phyloP scores from a whole-genome alignment of 257 asterid species.

The Penstemon davidsonii region DNA sequence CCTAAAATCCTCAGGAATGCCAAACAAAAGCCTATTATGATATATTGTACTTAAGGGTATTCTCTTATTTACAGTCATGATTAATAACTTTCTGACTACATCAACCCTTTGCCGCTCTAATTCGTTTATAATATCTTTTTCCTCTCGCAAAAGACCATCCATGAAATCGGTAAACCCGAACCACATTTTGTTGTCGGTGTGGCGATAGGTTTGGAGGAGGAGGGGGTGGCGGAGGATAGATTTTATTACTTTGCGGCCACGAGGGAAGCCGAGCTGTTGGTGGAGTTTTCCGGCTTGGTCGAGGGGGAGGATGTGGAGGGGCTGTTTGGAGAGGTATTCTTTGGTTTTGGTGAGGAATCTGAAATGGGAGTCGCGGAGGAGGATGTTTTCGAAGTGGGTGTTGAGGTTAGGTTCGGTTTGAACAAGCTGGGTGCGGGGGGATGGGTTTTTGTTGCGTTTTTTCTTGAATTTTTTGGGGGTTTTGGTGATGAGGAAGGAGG shows the following conservation, averaged over 20 bases:
- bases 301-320: constrained; percentile 62
- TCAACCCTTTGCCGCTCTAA: constrained; percentile 56
- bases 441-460: constrained; percentile 65
- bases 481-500: constrained; percentile 86
- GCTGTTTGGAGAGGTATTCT: constrained; percentile 77
- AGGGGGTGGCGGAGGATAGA: constrained; percentile 74
- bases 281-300: constrained; percentile 83
- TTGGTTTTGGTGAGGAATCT: constrained; percentile 75
- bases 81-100: constrained; percentile 68
- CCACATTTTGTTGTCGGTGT: constrained; percentile 75
- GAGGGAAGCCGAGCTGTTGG: constrained; percentile 89
- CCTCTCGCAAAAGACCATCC: constrained; percentile 50
- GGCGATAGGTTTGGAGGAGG: constrained; percentile 67
- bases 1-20: constrained; percentile 80
- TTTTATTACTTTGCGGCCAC: constrained; percentile 68
- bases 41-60: constrained; percentile 74
- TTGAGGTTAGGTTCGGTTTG: constrained; percentile 71
- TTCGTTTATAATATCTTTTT: constrained; percentile 36
- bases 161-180: constrained; percentile 77
- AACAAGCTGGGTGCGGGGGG: constrained; percentile 70
- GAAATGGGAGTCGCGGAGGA: constrained; percentile 57
- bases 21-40: constrained; percentile 75
- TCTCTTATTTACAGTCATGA: constrained; percentile 71
- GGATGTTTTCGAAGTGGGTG: constrained; percentile 64
- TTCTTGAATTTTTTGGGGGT: constrained; percentile 79